These are phyloP conservation scores for Rhizopogon vulgaris DNA, from an alignment of 768 basidiomycete species.

Conservation along the genomic window DNA sequence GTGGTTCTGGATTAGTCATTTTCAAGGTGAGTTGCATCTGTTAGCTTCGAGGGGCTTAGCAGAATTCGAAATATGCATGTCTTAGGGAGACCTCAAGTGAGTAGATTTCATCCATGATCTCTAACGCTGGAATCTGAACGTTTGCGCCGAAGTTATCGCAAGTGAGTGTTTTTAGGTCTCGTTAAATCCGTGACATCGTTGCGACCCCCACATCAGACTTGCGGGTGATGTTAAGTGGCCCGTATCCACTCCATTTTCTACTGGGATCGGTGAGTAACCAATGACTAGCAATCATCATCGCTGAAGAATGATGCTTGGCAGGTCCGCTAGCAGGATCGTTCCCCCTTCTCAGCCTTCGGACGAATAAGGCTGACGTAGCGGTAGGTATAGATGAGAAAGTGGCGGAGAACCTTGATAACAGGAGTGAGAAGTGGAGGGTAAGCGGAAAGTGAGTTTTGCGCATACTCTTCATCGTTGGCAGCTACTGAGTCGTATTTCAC, in stretches of 20 bases:
- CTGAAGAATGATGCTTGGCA: conserved; percentile 14
- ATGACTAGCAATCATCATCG: neutral
- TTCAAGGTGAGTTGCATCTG: conserved; percentile 57
- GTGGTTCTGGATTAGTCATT: conserved; percentile 60
- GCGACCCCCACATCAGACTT: conserved; percentile 43
- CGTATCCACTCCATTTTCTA: conserved; percentile 64
- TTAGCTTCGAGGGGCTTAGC: neutral
- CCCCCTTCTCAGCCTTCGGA: conserved; percentile 79
- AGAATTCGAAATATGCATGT: neutral
- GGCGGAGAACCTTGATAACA: conserved; percentile 61
- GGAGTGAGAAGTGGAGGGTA: conserved; percentile 68
- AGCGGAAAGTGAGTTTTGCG: conserved; percentile 58
- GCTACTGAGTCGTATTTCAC: neutral
- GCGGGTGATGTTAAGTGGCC: conserved; percentile 90
- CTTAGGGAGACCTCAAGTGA: conserved; percentile 85
- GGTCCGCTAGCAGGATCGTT: conserved; percentile 78
- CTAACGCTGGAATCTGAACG: neutral
- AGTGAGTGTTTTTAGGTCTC: conserved; percentile 41
- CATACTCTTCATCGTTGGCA: neutral
- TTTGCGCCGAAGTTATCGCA: conserved; percentile 59
- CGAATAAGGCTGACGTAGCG: conserved; percentile 93
- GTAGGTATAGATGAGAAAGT: conserved; percentile 69
- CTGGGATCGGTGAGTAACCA: conserved; percentile 55
- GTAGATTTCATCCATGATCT: conserved; percentile 20
- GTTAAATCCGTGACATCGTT: conserved; percentile 2